phyloP scores from a whole-genome alignment of 768 basidiomycete genomes.

The Piloderma croceum region DNA sequence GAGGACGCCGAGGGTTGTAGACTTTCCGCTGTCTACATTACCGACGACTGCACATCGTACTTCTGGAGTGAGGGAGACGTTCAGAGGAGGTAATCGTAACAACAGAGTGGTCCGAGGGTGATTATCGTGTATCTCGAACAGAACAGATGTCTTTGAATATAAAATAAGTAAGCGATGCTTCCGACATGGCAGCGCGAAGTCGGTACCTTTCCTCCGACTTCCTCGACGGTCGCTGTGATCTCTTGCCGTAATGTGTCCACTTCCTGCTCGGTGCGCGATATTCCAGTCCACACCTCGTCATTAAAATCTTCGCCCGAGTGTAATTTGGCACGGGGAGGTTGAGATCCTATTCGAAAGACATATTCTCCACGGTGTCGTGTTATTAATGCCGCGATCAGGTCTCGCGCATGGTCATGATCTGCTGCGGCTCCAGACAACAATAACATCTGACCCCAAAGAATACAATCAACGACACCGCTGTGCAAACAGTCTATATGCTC shows the following conservation, averaged over 20 bases:
- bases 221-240: slow-evolving; percentile 53
- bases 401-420: slow-evolving; percentile 53
- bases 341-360: slow-evolving; percentile 65
- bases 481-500: slow-evolving; percentile 9
- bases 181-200: slow-evolving; percentile 1
- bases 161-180: background rate
- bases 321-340: slow-evolving; percentile 51
- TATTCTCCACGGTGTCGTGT: slow-evolving; percentile 71
- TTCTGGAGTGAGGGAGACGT: slow-evolving; percentile 77
- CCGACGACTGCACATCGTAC: slow-evolving; percentile 95
- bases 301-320: slow-evolving; percentile 50
- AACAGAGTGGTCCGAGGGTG: slow-evolving; percentile 57
- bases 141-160: slow-evolving; percentile 43
- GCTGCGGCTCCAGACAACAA: slow-evolving; percentile 37
- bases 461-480: slow-evolving; percentile 3
- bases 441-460: slow-evolving; percentile 34
- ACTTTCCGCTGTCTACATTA: slow-evolving; percentile 92
- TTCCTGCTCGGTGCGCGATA: slow-evolving; percentile 44
- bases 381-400: slow-evolving; percentile 58
- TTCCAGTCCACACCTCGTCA: slow-evolving; percentile 51
- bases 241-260: slow-evolving; percentile 40
- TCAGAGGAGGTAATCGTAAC: slow-evolving; percentile 70
- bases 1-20: slow-evolving; percentile 88
- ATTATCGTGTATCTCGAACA: slow-evolving; percentile 42
- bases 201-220: slow-evolving; percentile 73